These are phyloP conservation scores for Colletotrichum horii DNA, from an alignment of 2,329 filamentous ascomycete genomes.

Conservation along the genomic window DNA sequence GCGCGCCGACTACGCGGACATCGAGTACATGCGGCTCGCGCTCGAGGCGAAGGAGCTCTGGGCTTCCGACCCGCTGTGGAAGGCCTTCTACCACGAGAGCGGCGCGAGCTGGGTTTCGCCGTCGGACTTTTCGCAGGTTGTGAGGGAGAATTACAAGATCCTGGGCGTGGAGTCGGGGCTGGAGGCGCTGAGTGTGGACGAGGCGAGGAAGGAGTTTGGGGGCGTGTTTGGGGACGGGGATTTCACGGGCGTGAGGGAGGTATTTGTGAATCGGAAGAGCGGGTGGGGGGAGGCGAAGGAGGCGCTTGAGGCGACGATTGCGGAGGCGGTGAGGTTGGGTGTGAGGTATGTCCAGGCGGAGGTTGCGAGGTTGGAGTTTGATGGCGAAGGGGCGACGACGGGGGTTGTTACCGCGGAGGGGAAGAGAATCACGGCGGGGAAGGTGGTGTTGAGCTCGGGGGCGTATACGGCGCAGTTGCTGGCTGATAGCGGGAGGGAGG, in stretches of 20 bases:
- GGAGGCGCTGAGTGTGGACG: conserved; percentile 47
- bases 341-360: conserved; percentile 56
- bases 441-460: conserved; percentile 53
- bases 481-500: conserved; percentile 44
- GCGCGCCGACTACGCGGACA: conserved; percentile 38
- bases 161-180: conserved; percentile 34
- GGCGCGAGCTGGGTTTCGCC: conserved; percentile 45
- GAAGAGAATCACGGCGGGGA: conserved; percentile 48
- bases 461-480: conserved; percentile 55
- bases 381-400: conserved; percentile 39
- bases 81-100: conserved; percentile 32
- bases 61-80: conserved; percentile 31
- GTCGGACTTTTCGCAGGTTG: conserved; percentile 32
- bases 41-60: conserved; percentile 34
- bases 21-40: conserved; percentile 32
- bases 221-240: conserved; percentile 59
- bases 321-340: conserved; percentile 50
- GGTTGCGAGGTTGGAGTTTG: conserved; percentile 45
- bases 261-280: conserved; percentile 58
- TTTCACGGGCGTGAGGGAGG: conserved; percentile 56
- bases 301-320: conserved; percentile 51
- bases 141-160: conserved; percentile 35
- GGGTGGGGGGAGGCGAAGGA: conserved; percentile 63
- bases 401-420: conserved; percentile 56
- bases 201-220: conserved; percentile 52